A percentile compares a stretch with the other conserved stretches of the same genome.
Evolutionary conservation across 73 alveolate species (phyloP).

Genomic region (Tetrahymena thermophila): DNA sequence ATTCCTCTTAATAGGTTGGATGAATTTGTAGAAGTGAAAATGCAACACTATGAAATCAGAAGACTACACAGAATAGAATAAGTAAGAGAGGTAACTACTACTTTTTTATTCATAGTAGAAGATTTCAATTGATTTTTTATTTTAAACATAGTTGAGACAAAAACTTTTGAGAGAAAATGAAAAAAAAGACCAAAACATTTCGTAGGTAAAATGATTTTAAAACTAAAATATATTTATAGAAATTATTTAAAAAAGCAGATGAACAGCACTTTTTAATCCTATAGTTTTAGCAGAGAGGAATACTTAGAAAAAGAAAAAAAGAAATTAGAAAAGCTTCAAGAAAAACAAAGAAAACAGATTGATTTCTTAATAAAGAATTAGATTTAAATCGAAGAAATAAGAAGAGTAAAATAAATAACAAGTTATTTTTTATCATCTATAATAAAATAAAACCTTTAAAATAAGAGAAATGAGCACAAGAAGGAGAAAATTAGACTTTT

Average conservation of each 20-base stretch:
- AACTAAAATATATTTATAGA: neutral
- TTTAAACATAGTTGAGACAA: neutral
- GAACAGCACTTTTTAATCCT: neutral
- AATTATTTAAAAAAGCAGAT: neutral
- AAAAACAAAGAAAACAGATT: neutral
- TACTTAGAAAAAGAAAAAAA: neutral
- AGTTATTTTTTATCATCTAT: no score
- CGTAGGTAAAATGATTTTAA: neutral
- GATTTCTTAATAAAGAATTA: neutral
- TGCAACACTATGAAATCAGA: neutral
- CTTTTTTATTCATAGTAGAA: neutral
- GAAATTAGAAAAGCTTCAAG: neutral
- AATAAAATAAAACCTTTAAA: neutral
- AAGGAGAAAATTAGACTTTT: neutral
- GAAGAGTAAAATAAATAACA: neutral
- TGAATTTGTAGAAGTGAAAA: neutral
- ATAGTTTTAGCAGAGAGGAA: neutral
- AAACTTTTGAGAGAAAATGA: neutral
- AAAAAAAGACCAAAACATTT: neutral
- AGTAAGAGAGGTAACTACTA: neutral
- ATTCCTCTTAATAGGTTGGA: neutral
- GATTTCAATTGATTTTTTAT: neutral
- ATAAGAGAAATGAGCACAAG: neutral
- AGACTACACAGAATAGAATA: neutral
- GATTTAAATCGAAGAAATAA: neutral